phyloP scores from a whole-genome alignment of 768 basidiomycete genomes.

The Serendipita vermifera region DNA sequence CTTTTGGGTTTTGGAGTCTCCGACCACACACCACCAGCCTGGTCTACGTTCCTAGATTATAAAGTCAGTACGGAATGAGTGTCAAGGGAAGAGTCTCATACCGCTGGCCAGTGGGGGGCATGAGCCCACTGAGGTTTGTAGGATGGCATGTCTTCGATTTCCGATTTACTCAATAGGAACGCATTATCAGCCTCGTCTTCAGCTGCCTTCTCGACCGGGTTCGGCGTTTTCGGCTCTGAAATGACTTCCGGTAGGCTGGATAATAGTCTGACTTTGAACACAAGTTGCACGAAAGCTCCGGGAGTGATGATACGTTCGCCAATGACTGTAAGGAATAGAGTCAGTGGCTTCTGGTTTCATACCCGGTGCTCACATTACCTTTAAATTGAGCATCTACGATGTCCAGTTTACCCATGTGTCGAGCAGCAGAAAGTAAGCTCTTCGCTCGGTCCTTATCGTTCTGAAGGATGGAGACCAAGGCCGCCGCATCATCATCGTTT shows the following conservation, averaged over 20 bases:
- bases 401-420: conserved; percentile 63
- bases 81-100: conserved; percentile 27
- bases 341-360: neutral
- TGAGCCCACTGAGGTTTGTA: conserved; percentile 54
- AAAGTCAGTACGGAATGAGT: neutral
- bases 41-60: conserved; percentile 64
- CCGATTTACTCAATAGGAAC: conserved; percentile 50
- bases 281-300: conserved; percentile 73
- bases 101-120: conserved; percentile 84
- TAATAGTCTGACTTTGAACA: conserved; percentile 66
- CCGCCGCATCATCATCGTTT: conserved; percentile 35
- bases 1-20: conserved; percentile 71
- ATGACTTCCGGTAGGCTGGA: conserved; percentile 17
- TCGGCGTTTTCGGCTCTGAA: conserved; percentile 29
- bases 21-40: conserved; percentile 83
- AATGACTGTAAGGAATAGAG: conserved; percentile 43
- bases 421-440: conserved; percentile 24
- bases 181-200: conserved; percentile 55
- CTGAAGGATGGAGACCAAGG: neutral
- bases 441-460: neutral
- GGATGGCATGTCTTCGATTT: conserved; percentile 43
- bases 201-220: conserved; percentile 29
- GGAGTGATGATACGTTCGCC: conserved; percentile 83
- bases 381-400: conserved; percentile 75
- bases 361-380: conserved; percentile 38